Conservation (phyloP, 2,329 filamentous ascomycete genomes). For the Monilinia laxa region DNA sequence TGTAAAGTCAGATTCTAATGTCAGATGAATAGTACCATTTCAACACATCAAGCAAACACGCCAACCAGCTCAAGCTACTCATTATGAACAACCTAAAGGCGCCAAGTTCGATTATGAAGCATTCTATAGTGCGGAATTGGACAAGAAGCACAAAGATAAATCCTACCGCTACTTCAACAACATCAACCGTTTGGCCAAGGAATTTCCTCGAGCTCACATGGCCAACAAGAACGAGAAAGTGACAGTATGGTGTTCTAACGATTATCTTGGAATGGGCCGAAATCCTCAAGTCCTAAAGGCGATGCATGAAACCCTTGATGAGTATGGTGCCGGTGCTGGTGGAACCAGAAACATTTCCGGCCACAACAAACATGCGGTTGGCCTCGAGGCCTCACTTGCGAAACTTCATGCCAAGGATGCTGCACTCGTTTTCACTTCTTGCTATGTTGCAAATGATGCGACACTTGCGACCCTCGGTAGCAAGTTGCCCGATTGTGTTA, state of each 20-base stretch:
- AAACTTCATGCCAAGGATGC: constrained; percentile 89
- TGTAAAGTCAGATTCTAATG: background rate
- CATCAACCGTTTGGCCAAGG: constrained; percentile 95
- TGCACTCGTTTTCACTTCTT: constrained; percentile 92
- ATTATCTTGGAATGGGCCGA: constrained; percentile 96
- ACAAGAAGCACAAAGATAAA: constrained; percentile 99
- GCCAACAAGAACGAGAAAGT: constrained; percentile 78
- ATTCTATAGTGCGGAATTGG: constrained; percentile 85
- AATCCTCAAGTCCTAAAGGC: constrained; percentile 81
- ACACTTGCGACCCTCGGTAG: constrained; percentile 95
- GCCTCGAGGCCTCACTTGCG: constrained; percentile 77
- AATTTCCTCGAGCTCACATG: constrained; percentile 95
- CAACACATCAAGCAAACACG: constrained; percentile 32
- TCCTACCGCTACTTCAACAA: constrained; percentile 99
- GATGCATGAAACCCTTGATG: constrained; percentile 94
- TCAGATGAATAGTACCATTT: constrained; percentile 40
- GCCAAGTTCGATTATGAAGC: constrained; percentile 84
- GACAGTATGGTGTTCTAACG: constrained; percentile 98
- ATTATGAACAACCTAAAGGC: constrained; percentile 36
- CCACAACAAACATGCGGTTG: constrained; percentile 91
- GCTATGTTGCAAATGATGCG: constrained; percentile 97
- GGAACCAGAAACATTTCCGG: constrained; percentile 97
- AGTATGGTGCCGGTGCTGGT: constrained; percentile 91
- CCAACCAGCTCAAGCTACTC: constrained; percentile 31
- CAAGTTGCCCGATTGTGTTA: constrained; percentile 94